phyloP scores from a whole-genome alignment of 1,284 basidiomycete genomes.

The Meripilus lineatus region DNA sequence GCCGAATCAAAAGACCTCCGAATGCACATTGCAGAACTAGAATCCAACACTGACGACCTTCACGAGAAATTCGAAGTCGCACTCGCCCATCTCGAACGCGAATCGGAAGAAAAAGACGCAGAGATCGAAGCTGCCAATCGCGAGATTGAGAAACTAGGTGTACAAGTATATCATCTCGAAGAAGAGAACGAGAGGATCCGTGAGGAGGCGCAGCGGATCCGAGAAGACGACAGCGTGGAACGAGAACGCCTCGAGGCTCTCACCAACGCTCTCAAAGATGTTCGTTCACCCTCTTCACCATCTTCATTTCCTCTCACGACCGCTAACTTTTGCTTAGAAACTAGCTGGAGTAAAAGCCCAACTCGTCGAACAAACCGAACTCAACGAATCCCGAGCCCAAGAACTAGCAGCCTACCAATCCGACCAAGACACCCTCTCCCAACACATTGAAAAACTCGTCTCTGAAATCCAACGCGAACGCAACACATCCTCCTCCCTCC shows the following conservation, averaged over 20 bases:
- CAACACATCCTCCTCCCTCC: neutral
- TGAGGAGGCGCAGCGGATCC: slow-evolving; percentile 45
- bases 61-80: slow-evolving; percentile 71
- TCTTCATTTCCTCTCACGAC: neutral
- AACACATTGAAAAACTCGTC: slow-evolving; percentile 72
- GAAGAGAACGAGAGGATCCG: slow-evolving; percentile 50
- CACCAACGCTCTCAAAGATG: slow-evolving; percentile 75
- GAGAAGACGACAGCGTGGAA: slow-evolving; percentile 66
- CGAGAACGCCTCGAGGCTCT: slow-evolving; percentile 70
- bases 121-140: slow-evolving; percentile 65
- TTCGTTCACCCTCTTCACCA: slow-evolving; percentile 22
- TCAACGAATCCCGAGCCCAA: slow-evolving; percentile 54
- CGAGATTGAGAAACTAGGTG: slow-evolving; percentile 71
- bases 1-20: slow-evolving; percentile 70
- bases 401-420: slow-evolving; percentile 59
- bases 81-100: slow-evolving; percentile 66
- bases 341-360: slow-evolving; percentile 53
- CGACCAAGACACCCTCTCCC: slow-evolving; percentile 72
- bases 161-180: slow-evolving; percentile 56
- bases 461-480: slow-evolving; percentile 56
- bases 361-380: slow-evolving; percentile 54
- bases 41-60: slow-evolving; percentile 63
- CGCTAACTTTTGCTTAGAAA: slow-evolving; percentile 47
- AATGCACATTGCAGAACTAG: slow-evolving; percentile 66
- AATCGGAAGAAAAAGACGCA: slow-evolving; percentile 65